Evolutionary conservation across 2,329 filamentous ascomycete genomes (phyloP).

Genomic region (Stagonosporopsis vannaccii): DNA sequence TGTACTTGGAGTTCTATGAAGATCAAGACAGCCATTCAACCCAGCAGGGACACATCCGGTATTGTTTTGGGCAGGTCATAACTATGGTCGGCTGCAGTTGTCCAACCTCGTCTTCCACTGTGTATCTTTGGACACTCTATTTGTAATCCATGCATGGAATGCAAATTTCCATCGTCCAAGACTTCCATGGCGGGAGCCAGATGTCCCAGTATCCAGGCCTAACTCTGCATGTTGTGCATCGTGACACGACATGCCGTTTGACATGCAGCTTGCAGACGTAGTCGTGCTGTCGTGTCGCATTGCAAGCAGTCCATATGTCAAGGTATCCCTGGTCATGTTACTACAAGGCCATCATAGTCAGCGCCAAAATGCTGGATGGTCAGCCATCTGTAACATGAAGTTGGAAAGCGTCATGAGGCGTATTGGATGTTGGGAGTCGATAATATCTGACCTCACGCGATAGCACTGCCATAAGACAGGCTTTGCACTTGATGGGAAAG

Average conservation of each 20-base stretch:
- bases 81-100: no score
- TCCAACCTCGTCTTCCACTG: no score
- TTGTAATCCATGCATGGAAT: not conserved
- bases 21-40: no score
- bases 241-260: constrained; percentile 19
- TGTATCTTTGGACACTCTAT: not conserved
- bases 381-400: constrained; percentile 19
- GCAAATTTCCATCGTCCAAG: not conserved
- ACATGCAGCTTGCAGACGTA: constrained; percentile 15
- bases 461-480: constrained; percentile 10
- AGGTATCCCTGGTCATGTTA: constrained; percentile 15
- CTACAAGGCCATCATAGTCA: constrained; percentile 2
- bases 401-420: constrained; percentile 16
- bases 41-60: no score
- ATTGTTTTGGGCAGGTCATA: no score
- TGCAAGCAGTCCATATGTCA: constrained; percentile 3
- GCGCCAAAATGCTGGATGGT: constrained; percentile 6
- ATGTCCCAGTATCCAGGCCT: constrained; percentile 11
- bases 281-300: constrained; percentile 17
- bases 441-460: not conserved
- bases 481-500: constrained; percentile 11
- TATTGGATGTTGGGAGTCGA: constrained; percentile 17
- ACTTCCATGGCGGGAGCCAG: not conserved
- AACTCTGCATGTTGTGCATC: constrained; percentile 15
- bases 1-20: no score